Evolutionary conservation across 1,284 basidiomycete species (phyloP).

Genomic region (Ceratobasidium sp.): DNA sequence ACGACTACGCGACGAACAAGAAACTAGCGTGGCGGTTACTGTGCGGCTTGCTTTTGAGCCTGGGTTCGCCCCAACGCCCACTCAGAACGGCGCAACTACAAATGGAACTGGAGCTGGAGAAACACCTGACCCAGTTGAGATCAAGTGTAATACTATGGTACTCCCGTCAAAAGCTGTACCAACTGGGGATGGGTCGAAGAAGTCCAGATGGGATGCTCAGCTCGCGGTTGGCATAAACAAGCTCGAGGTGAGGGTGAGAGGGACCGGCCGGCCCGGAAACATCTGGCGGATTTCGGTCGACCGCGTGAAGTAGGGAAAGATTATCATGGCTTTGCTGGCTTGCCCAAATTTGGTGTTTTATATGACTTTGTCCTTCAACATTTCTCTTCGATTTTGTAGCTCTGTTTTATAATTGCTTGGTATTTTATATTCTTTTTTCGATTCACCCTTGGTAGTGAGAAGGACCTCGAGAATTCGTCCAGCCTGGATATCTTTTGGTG

Average conservation of each 20-base stretch:
- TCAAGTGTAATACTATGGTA: conserved; percentile 26
- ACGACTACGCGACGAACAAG: conserved; percentile 2
- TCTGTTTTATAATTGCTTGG: no score
- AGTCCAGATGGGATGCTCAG: conserved; percentile 42
- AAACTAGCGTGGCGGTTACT: conserved; percentile 16
- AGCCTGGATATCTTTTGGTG: no score
- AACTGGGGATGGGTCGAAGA: not conserved
- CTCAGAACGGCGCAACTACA: conserved; percentile 13
- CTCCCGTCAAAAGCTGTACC: conserved; percentile 15
- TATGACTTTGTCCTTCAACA: no score
- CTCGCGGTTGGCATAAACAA: conserved; percentile 38
- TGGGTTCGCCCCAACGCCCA: conserved; percentile 4
- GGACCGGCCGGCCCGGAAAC: conserved; percentile 28
- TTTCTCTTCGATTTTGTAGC: no score
- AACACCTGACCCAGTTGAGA: conserved; percentile 32
- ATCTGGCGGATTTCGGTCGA: conserved; percentile 40
- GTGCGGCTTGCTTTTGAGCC: conserved; percentile 18
- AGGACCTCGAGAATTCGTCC: no score
- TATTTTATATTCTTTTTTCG: no score
- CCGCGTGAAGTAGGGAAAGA: not conserved
- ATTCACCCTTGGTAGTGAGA: no score
- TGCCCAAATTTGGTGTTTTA: no score
- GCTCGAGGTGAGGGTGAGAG: conserved; percentile 43
- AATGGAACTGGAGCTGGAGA: conserved; percentile 10
- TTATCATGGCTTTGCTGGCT: not conserved